Percentiles rank a stretch among this genome's conserved stretches.
Evolutionary conservation across 177 flowering plant species (phyloP).

Genomic region (Telopea speciosissima): DNA sequence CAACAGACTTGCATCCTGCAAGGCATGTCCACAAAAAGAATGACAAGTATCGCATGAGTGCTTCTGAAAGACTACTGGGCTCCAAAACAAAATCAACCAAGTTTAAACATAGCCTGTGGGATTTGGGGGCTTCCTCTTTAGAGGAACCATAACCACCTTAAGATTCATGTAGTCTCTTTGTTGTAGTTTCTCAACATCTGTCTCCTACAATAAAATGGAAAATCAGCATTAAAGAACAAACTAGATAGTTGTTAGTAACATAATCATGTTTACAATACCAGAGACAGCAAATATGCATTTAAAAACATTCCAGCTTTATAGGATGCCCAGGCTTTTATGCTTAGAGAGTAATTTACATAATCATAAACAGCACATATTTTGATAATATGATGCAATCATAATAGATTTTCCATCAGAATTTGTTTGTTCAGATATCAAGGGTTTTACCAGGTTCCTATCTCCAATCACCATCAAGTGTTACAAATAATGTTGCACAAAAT

Average conservation of each 20-base stretch:
- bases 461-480: no score
- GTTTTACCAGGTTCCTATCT: no score
- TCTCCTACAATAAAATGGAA: conserved; percentile 49
- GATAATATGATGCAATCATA: no score
- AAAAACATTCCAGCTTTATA: not conserved
- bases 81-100: conserved; percentile 1
- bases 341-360: no score
- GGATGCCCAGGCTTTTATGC: no score
- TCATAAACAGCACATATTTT: no score
- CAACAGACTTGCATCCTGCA: conserved; percentile 95
- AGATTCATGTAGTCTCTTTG: conserved; percentile 82
- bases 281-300: not conserved
- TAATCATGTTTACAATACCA: not conserved
- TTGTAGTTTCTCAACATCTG: conserved; percentile 91
- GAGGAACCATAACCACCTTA: conserved; percentile 40
- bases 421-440: no score
- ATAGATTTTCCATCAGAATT: no score
- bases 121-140: not conserved
- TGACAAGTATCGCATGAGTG: conserved; percentile 3
- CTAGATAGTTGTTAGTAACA: not conserved
- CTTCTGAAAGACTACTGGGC: not conserved
- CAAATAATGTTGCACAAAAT: no score
- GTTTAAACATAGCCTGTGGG: not conserved
- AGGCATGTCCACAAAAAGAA: conserved; percentile 8
- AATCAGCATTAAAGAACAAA: conserved; percentile 7